These are phyloP conservation scores for Cladorrhinum sp. DNA, from an alignment of 2,329 filamentous ascomycete genomes.

Conservation along the genomic window DNA sequence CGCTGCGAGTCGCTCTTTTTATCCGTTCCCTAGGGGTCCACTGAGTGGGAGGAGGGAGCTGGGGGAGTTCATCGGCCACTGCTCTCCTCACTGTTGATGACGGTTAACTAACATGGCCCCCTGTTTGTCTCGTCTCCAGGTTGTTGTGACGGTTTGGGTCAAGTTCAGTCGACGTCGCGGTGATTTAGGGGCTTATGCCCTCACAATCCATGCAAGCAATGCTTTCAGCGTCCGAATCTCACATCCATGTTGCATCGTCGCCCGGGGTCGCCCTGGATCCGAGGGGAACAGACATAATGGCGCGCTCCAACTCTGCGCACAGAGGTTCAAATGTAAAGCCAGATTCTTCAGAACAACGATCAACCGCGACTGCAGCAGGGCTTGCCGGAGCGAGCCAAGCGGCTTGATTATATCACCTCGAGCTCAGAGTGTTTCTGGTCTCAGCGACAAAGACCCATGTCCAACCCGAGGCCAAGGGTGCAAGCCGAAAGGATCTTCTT, in stretches of 20 bases:
- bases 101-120: conserved; percentile 4
- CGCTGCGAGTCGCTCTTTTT: conserved; percentile 6
- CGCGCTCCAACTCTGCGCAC: conserved; percentile 21
- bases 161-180: conserved; percentile 22
- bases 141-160: conserved; percentile 21
- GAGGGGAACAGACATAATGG: conserved; percentile 22
- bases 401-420: conserved; percentile 21
- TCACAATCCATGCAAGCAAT: conserved; percentile 23
- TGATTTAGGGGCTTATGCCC: conserved; percentile 20
- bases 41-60: no score
- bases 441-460: conserved; percentile 21
- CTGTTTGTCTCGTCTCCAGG: conserved; percentile 17
- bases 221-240: conserved; percentile 9
- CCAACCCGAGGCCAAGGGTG: conserved; percentile 19
- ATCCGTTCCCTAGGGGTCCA: conserved; percentile 6
- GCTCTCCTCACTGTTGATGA: conserved; percentile 2
- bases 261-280: conserved; percentile 18
- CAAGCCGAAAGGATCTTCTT: conserved; percentile 20
- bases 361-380: conserved; percentile 9
- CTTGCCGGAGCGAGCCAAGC: conserved; percentile 16
- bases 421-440: conserved; percentile 20
- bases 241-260: conserved; percentile 21
- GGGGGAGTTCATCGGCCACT: not conserved
- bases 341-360: conserved; percentile 19
- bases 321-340: conserved; percentile 22